Evolutionary conservation across 495 filamentous ascomycete species (phyloP).

Genomic region (Barbatosphaeria neglecta): DNA sequence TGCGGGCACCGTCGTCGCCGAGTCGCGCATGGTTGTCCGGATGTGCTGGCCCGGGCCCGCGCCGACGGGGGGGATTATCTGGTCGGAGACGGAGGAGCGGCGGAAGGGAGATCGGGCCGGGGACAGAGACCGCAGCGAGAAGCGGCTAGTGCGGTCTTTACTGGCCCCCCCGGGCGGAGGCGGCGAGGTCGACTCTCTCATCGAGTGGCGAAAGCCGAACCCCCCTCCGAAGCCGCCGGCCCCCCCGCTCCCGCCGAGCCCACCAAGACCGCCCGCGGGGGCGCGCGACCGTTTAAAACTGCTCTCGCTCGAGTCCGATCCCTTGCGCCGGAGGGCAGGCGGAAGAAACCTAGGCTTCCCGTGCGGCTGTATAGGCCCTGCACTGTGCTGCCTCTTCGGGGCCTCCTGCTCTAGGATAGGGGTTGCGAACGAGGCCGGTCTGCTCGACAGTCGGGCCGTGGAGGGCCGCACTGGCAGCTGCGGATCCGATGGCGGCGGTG

Average conservation of each 20-base stretch:
- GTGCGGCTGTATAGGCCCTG: slow-evolving; percentile 8
- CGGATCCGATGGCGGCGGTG: not conserved
- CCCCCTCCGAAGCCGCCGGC: too few species aligned
- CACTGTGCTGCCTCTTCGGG: not conserved
- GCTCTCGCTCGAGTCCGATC: slow-evolving; percentile 35
- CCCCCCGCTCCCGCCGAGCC: too few species aligned
- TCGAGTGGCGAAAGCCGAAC: slow-evolving; percentile 27
- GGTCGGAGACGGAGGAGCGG: slow-evolving; percentile 7
- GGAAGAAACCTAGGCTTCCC: slow-evolving; percentile 11
- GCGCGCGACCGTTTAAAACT: slow-evolving; percentile 33
- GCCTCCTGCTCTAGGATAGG: not conserved
- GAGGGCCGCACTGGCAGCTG: not conserved
- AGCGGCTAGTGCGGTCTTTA: slow-evolving; percentile 18
- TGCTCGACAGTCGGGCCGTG: not conserved
- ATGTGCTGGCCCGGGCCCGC: slow-evolving; percentile 8
- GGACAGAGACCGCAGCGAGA: slow-evolving; percentile 28
- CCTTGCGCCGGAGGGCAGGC: slow-evolving; percentile 21
- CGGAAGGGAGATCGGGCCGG: slow-evolving; percentile 18
- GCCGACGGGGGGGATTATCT: slow-evolving; percentile 1
- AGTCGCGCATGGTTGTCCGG: slow-evolving; percentile 18
- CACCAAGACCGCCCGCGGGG: not conserved
- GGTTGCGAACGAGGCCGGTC: slow-evolving; percentile 4
- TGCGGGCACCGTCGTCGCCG: slow-evolving; percentile 3
- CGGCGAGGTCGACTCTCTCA: slow-evolving; percentile 21
- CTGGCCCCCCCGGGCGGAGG: slow-evolving; percentile 6